A percentile compares a stretch with the other conserved stretches of the same genome.
phyloP scores from a whole-genome alignment of 164 flowering plant genomes.

The Berberis thunbergii region DNA sequence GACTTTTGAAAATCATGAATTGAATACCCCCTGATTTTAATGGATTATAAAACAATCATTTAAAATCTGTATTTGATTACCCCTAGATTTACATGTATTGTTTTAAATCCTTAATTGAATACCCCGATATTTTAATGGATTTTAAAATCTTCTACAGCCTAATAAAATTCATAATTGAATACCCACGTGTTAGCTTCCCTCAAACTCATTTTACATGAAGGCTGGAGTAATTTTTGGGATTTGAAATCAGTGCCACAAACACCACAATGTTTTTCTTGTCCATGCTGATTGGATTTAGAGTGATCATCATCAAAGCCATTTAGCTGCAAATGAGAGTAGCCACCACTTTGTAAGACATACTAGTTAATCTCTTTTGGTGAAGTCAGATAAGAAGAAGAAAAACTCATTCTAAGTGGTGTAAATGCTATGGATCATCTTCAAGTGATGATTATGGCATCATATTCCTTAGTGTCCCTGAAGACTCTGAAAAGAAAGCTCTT shows the following conservation, averaged over 20 bases:
- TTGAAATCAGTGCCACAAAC: conserved; percentile 23
- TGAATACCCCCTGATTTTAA: too few species aligned
- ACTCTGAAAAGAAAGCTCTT: conserved; percentile 45
- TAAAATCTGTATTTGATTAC: too few species aligned
- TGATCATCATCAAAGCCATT: not conserved
- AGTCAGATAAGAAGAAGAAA: conserved; percentile 10
- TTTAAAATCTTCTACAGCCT: too few species aligned
- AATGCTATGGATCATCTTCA: conserved; percentile 43
- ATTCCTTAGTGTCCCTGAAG: conserved; percentile 36
- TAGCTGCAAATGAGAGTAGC: conserved; percentile 28
- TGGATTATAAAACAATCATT: too few species aligned
- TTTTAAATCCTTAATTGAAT: too few species aligned
- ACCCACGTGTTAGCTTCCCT: too few species aligned
- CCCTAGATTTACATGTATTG: too few species aligned
- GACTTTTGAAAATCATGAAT: too few species aligned
- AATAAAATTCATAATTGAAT: too few species aligned
- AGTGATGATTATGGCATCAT: conserved; percentile 24
- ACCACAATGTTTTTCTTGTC: conserved; percentile 18
- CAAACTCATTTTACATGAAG: too few species aligned
- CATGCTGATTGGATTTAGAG: conserved; percentile 5
- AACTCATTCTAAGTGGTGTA: conserved; percentile 44
- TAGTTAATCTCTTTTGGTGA: conserved; percentile 27
- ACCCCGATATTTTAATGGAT: too few species aligned
- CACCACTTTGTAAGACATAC: conserved; percentile 22
- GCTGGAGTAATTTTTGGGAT: conserved; percentile 5